phyloP scores from a whole-genome alignment of 805 yeast species.

The Teunomyces aglyptinius region DNA sequence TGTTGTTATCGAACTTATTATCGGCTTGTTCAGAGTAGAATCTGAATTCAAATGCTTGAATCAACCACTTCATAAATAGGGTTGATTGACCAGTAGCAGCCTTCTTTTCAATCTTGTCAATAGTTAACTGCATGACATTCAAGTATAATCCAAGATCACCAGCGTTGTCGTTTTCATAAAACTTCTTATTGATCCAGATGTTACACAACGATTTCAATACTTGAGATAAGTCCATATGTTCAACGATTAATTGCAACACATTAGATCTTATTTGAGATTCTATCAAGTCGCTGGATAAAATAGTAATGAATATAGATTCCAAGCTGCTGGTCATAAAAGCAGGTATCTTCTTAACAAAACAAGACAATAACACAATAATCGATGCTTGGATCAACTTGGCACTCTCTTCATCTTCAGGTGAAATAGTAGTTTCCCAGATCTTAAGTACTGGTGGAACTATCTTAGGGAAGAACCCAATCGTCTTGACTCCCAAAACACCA shows the following conservation, averaged over 20 bases:
- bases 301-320: conserved; percentile 55
- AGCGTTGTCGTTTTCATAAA: conserved; percentile 33
- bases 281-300: conserved; percentile 58
- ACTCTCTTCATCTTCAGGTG: conserved; percentile 18
- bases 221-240: conserved; percentile 63
- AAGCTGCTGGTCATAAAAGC: conserved; percentile 74
- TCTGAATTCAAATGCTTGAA: conserved; percentile 72
- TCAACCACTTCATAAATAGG: conserved; percentile 63
- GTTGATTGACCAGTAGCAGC: conserved; percentile 70
- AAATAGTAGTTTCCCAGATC: conserved; percentile 47
- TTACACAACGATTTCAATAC: conserved; percentile 60
- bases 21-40: conserved; percentile 38
- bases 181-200: conserved; percentile 52
- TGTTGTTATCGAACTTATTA: conserved; percentile 58
- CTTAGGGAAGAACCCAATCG: conserved; percentile 80
- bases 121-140: conserved; percentile 60
- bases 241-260: conserved; percentile 58
- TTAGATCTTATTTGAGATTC: conserved; percentile 60
- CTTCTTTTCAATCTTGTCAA: conserved; percentile 70
- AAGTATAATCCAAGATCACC: conserved; percentile 63
- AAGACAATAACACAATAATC: conserved; percentile 65
- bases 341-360: conserved; percentile 80
- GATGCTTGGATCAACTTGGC: conserved; percentile 61
- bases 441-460: conserved; percentile 72
- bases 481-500: conserved; percentile 77